These are phyloP conservation scores for Globisporangium megalacanthum DNA, from an alignment of 352 stramenopile species.

Conservation along the genomic window DNA sequence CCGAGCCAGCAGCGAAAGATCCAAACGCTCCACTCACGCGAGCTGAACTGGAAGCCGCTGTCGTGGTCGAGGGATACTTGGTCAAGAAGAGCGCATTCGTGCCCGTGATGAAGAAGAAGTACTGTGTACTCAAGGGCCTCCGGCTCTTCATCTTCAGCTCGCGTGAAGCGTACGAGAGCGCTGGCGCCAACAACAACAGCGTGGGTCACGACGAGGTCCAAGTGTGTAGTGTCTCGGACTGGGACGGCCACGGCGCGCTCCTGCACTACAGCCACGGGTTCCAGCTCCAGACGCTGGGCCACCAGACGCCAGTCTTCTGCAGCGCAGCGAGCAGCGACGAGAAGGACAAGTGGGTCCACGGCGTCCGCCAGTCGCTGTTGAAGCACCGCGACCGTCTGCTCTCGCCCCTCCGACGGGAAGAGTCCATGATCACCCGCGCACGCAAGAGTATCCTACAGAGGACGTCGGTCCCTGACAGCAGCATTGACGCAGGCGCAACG, in stretches of 20 bases:
- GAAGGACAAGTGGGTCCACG: conserved; percentile 58
- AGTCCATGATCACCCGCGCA: conserved; percentile 20
- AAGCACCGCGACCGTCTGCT: conserved; percentile 26
- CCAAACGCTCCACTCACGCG: background rate
- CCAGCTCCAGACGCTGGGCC: conserved; percentile 49
- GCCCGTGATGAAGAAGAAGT: conserved; percentile 60
- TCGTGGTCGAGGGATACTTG: conserved; percentile 51
- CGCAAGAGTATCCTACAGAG: conserved; percentile 12
- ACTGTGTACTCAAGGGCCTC: conserved; percentile 40
- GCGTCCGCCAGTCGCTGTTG: conserved; percentile 48
- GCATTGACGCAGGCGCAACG: background rate
- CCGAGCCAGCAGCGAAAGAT: background rate
- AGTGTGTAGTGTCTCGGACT: conserved; percentile 43
- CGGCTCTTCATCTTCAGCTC: conserved; percentile 38
- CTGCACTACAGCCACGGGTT: conserved; percentile 75
- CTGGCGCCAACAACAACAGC: conserved; percentile 1
- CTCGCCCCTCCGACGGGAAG: conserved; percentile 21
- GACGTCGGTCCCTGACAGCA: background rate
- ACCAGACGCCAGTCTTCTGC: conserved; percentile 47
- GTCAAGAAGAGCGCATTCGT: conserved; percentile 42
- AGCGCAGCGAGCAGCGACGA: conserved; percentile 56
- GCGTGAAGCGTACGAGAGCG: conserved; percentile 27
- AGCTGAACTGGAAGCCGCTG: conserved; percentile 1
- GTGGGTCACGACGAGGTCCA: conserved; percentile 18
- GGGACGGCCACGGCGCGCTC: conserved; percentile 54